Evolutionary conservation across 192 early-diverging fungal genomes (phyloP), one percentile per base, ranked within the genome.

Genomic region (Chytriomyces confervae): DNA sequence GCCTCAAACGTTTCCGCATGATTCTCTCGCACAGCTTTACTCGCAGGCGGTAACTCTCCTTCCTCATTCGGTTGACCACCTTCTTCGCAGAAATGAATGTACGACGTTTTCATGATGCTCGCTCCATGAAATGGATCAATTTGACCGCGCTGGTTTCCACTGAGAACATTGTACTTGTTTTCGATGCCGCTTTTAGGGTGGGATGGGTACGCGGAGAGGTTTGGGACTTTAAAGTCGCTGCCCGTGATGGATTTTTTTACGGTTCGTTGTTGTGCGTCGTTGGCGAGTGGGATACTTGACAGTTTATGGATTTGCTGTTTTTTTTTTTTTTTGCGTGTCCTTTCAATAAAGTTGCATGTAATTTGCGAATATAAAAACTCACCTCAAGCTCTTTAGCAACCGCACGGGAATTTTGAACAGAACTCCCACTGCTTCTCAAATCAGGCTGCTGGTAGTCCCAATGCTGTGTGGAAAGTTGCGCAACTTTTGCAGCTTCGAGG

Each of bases 131-230:
- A 63, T 8, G 45, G 61, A 23, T 43, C 27, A 3, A 27, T 27
- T 23, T 65, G 24, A 3, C 18, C 16, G 20, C 7, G 16, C 2
- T n/a, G 11, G 20, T 16, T 43, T 7, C 72, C 72, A 9, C 13
- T 61, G 61, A 74, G 27, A 20, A 61, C n/a, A 47, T 27, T 74
- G 72, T 74, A 74, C n/a, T 18, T n/a, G 43, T 74, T 62, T 27
- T n/a, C 7, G 43, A 62, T 44, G 2, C 45, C 60, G 24, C 16
- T 61, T 29, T 63, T 44, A 4, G 16, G 16, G 62, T 74, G 72
- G 16, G 57, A 6, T 16, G 72, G 72, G 61, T 74, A 74, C 1
- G 72, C 53, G 16, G 57, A 16, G n/a, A 6, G 11, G n/a, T n/a
- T 27, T 10, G 72, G 72, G 11, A 27, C 45, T 10, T 53, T 10